These are phyloP conservation scores for Vanderwaltozyma polyspora DNA, from an alignment of 805 yeast species.

Conservation along the genomic window DNA sequence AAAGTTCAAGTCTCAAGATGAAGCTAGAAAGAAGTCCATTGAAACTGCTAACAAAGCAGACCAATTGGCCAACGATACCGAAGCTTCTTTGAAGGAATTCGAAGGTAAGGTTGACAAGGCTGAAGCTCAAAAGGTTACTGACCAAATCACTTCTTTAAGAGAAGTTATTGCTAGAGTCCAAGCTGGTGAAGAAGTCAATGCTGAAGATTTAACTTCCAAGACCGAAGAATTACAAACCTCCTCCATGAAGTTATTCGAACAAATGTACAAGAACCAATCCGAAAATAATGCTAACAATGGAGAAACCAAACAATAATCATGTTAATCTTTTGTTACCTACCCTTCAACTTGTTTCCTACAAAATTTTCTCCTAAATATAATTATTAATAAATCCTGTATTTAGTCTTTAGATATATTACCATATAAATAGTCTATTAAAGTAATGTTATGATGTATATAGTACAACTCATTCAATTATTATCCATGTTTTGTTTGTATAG, in stretches of 20 bases:
- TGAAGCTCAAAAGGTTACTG: slow-evolving; percentile 37
- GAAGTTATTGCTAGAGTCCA: slow-evolving; percentile 56
- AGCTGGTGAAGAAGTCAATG: slow-evolving; percentile 45
- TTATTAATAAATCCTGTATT: too few relatives aligned
- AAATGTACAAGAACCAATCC: slow-evolving; percentile 32
- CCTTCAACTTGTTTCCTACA: too few relatives aligned
- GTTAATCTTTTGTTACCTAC: too few relatives aligned
- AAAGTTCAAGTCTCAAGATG: slow-evolving; percentile 77
- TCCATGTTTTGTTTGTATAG: too few relatives aligned
- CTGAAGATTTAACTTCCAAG: slow-evolving; percentile 54
- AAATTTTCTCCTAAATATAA: too few relatives aligned
- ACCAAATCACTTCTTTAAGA: slow-evolving; percentile 46
- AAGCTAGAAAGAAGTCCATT: slow-evolving; percentile 72
- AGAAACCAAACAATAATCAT: slow-evolving; percentile 8
- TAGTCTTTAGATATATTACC: too few relatives aligned
- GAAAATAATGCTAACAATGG: slow-evolving; percentile 3
- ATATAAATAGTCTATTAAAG: too few relatives aligned
- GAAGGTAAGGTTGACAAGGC: slow-evolving; percentile 44
- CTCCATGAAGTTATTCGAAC: slow-evolving; percentile 67
- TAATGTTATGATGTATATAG: too few relatives aligned
- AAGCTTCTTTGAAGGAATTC: slow-evolving; percentile 69
- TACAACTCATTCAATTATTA: too few relatives aligned
- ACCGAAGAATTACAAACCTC: slow-evolving; percentile 67
- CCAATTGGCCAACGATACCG: slow-evolving; percentile 76
- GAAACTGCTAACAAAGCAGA: slow-evolving; percentile 74